phyloP scores from a whole-genome alignment of 148 eudicot genomes.

The Camellia granthamiana region DNA sequence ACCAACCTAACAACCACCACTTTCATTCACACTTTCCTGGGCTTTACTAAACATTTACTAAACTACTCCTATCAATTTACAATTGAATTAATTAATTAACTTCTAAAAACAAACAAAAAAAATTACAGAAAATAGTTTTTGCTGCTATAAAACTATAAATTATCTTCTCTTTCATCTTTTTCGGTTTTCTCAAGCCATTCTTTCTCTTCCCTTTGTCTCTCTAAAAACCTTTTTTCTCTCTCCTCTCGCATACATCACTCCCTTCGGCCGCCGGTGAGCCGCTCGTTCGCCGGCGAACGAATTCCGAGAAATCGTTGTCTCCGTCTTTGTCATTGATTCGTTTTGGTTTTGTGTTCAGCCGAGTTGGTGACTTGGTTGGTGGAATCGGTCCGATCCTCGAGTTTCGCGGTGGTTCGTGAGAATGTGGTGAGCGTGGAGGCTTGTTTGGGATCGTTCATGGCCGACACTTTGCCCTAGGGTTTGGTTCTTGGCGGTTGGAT shows the following conservation, averaged over 20 bases:
- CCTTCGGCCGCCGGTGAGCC: conserved; percentile 32
- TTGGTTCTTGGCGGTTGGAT: conserved; percentile 16
- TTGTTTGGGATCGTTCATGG: conserved; percentile 23
- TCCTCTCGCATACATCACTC: neutral
- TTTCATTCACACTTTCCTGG: conserved; percentile 30
- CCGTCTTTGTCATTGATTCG: neutral
- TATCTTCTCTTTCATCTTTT: conserved; percentile 41
- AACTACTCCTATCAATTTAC: too few relatives aligned
- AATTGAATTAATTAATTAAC: neutral
- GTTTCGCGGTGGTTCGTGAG: conserved; percentile 28
- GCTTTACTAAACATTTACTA: neutral
- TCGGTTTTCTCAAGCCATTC: conserved; percentile 38
- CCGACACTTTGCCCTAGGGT: conserved; percentile 54
- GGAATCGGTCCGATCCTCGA: conserved; percentile 38
- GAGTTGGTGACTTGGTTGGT: conserved; percentile 40
- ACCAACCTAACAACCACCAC: conserved; percentile 82
- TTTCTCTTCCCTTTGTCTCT: conserved; percentile 30
- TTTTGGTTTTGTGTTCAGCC: conserved; percentile 11
- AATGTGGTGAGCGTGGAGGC: conserved; percentile 52
- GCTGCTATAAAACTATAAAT: conserved; percentile 39
- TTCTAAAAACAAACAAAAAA: neutral
- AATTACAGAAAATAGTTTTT: too few relatives aligned
- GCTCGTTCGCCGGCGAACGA: conserved; percentile 18
- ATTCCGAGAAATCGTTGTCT: neutral
- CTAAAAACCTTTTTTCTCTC: conserved; percentile 16